Percentiles rank a stretch among this genome's conserved stretches.
Conservation (phyloP, 495 filamentous ascomycete species). For the Penicillium steckii region DNA sequence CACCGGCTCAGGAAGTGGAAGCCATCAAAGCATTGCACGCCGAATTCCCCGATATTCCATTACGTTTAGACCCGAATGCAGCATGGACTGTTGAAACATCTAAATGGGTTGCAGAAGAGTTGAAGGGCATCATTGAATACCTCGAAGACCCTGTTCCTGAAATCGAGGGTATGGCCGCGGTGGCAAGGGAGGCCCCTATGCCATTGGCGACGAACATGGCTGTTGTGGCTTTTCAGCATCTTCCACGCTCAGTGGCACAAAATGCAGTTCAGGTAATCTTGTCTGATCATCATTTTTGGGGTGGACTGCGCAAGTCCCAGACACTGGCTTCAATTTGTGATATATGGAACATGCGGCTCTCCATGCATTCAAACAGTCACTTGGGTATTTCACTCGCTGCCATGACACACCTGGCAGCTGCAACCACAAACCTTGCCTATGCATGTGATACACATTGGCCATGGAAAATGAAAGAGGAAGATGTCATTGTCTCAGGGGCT, state of each 20-base stretch:
- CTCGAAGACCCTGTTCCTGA: conserved; percentile 1
- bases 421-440: conserved; percentile 4
- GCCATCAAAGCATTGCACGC: conserved; percentile 1
- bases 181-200: conserved; percentile 1
- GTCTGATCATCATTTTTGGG: conserved; percentile 4
- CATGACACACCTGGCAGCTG: conserved; percentile 5
- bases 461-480: conserved; percentile 1
- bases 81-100: conserved; percentile 2
- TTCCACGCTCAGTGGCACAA: not conserved
- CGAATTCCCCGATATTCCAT: not conserved
- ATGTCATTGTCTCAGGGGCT: conserved; percentile 2
- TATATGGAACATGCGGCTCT: conserved; percentile 1
- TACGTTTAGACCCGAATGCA: conserved; percentile 2
- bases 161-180: conserved; percentile 2
- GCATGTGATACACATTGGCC: conserved; percentile 9
- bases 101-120: not conserved
- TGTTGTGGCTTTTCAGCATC: conserved; percentile 2
- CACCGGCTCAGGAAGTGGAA: not conserved
- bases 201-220: conserved; percentile 6
- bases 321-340: not conserved
- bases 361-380: conserved; percentile 4
- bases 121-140: conserved; percentile 3
- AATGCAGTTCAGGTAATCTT: conserved; percentile 1
- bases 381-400: conserved; percentile 2
- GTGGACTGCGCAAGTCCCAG: not conserved